Evolutionary conservation across 2,329 filamentous ascomycete genomes (phyloP).

Genomic region (Sclerotinia borealis): DNA sequence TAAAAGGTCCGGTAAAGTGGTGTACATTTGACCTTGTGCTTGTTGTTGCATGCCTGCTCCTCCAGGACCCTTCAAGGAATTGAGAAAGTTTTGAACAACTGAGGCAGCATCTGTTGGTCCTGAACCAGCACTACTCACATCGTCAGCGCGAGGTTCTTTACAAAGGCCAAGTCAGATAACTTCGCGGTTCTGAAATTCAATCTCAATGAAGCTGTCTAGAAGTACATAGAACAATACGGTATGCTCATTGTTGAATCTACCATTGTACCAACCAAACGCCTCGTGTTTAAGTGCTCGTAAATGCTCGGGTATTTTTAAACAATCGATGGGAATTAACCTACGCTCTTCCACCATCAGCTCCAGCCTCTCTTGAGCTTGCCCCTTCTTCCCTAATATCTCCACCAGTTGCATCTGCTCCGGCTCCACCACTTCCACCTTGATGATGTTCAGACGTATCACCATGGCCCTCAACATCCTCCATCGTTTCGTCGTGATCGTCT

Average conservation of each 20-base stretch:
- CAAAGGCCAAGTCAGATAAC: slow-evolving; percentile 6
- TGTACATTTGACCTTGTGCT: slow-evolving; percentile 60
- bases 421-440: slow-evolving; percentile 66
- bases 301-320: slow-evolving; percentile 24
- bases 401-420: slow-evolving; percentile 79
- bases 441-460: slow-evolving; percentile 54
- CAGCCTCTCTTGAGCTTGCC: slow-evolving; percentile 79
- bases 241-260: slow-evolving; percentile 18
- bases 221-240: slow-evolving; percentile 27
- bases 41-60: slow-evolving; percentile 38
- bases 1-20: slow-evolving; percentile 80
- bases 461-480: slow-evolving; percentile 69
- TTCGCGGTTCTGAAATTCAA: slow-evolving; percentile 24
- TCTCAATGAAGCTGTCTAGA: slow-evolving; percentile 30
- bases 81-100: slow-evolving; percentile 82
- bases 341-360: slow-evolving; percentile 97
- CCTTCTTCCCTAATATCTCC: slow-evolving; percentile 91
- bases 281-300: slow-evolving; percentile 22
- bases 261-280: slow-evolving; percentile 30
- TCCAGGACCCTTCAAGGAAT: slow-evolving; percentile 60
- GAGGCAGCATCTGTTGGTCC: slow-evolving; percentile 61
- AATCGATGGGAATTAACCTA: slow-evolving; percentile 60
- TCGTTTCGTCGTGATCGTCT: slow-evolving; percentile 66
- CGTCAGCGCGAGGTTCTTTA: slow-evolving; percentile 37
- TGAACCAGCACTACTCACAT: slow-evolving; percentile 49